phyloP scores from a whole-genome alignment of 192 early-diverging fungal genomes.

The Chytriomyces confervae region DNA sequence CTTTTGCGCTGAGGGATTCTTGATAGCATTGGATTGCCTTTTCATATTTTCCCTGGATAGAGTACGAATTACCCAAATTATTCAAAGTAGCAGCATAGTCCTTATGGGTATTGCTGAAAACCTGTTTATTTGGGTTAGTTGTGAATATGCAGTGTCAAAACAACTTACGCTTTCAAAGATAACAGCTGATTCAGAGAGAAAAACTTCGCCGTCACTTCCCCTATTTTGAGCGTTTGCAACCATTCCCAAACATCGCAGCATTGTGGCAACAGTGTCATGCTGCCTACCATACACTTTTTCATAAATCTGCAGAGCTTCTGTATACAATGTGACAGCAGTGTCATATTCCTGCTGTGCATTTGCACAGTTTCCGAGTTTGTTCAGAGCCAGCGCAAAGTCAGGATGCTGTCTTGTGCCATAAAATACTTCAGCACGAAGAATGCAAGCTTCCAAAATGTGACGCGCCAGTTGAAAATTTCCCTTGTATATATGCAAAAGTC shows the following conservation, averaged over 20 bases:
- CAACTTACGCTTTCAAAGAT: background rate
- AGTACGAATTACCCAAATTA: slow-evolving; percentile 7
- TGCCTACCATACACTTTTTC: slow-evolving; percentile 17
- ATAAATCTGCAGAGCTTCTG: slow-evolving; percentile 27
- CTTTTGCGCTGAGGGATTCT: slow-evolving; percentile 34
- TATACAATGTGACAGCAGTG: slow-evolving; percentile 3
- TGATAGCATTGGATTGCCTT: slow-evolving; percentile 25
- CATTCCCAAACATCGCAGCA: slow-evolving; percentile 27
- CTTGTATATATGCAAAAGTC: slow-evolving; percentile 15
- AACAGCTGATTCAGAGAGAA: slow-evolving; percentile 3
- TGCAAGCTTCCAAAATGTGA: background rate
- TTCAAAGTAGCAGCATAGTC: slow-evolving; percentile 31
- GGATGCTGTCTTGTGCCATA: slow-evolving; percentile 17
- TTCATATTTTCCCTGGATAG: slow-evolving; percentile 9
- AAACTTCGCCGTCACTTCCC: slow-evolving; percentile 11
- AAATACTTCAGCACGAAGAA: background rate
- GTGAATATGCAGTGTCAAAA: background rate
- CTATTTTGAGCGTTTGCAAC: slow-evolving; percentile 24
- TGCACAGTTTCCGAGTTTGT: slow-evolving; percentile 9
- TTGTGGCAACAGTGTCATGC: slow-evolving; percentile 29
- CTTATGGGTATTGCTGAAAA: slow-evolving; percentile 16
- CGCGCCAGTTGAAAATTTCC: background rate
- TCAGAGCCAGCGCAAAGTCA: slow-evolving; percentile 2
- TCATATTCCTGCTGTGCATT: slow-evolving; percentile 13
- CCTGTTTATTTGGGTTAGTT: background rate